Conservation (phyloP, 768 basidiomycete genomes). For the Lentinula aciculospora region DNA sequence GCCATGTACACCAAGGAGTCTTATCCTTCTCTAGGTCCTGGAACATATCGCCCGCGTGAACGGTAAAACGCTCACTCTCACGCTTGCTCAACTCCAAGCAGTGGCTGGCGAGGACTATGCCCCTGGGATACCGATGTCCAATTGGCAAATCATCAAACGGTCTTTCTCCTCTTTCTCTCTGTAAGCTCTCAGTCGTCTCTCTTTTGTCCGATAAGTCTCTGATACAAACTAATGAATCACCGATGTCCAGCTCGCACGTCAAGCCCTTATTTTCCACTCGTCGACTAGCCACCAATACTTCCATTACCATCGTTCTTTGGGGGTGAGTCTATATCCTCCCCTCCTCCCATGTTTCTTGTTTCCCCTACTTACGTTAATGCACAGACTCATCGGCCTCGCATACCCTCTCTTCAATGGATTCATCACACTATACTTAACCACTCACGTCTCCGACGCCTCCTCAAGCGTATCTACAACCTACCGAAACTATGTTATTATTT, state of each 20-base stretch:
- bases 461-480: conserved; percentile 27
- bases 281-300: conserved; percentile 38
- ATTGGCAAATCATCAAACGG: conserved; percentile 21
- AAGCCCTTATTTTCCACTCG: conserved; percentile 41
- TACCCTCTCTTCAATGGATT: conserved; percentile 51
- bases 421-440: conserved; percentile 41
- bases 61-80: conserved; percentile 38
- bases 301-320: conserved; percentile 45
- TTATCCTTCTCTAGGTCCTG: conserved; percentile 35
- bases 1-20: background rate
- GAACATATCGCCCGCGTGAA: conserved; percentile 43
- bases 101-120: conserved; percentile 17
- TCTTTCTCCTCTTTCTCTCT: conserved; percentile 34
- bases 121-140: conserved; percentile 21
- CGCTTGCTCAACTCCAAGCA: conserved; percentile 34
- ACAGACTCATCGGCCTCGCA: conserved; percentile 43
- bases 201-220: no score
- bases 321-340: conserved; percentile 24
- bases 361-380: conserved; percentile 11
- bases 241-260: conserved; percentile 39
- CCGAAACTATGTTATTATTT: conserved; percentile 46
- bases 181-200: no score
- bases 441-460: conserved; percentile 20
- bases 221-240: background rate
- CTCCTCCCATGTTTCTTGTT: background rate